Evolutionary conservation across 2,329 filamentous ascomycete genomes (phyloP), one percentile per base, ranked within the genome.

Genomic region (Blumeriella jaapii): DNA sequence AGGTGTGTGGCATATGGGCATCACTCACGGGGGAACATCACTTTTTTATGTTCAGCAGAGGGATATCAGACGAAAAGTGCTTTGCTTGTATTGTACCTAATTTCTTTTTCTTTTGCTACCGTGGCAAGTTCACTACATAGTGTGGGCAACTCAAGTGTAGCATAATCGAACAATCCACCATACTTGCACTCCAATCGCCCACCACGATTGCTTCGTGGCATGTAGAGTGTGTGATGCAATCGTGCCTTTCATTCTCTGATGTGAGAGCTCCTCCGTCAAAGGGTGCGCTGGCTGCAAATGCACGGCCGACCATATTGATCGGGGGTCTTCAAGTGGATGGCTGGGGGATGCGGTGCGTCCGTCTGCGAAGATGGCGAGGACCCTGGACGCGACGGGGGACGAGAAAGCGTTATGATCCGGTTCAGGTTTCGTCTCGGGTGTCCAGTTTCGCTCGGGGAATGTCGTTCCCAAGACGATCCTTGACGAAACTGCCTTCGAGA

Each of bases 351-450:
- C n/a, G n/a, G n/a, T n/a, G n/a, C n/a, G n/a, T n/a, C n/a, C n/a
- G n/a, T n/a, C n/a, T n/a, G n/a, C n/a, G n/a, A n/a, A n/a, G n/a
- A n/a, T n/a, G n/a, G n/a, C n/a, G n/a, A n/a, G n/a, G n/a, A n/a
- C n/a, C n/a, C n/a, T n/a, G n/a, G n/a, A n/a, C n/a, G n/a, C n/a
- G n/a, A n/a, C n/a, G n/a, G n/a, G n/a, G n/a, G n/a, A n/a, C n/a
- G n/a, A n/a, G n/a, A n/a, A n/a, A n/a, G n/a, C n/a, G n/a, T n/a
- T n/a, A n/a, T n/a, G n/a, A n/a, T 10, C 7, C 7, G 22, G 9
- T 17, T 54, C 52, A 55, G 39, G 53, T 55, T 32, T 52, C 47
- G 19, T 55, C 51, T 17, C 44, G 40, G 17, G 55, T 42, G 14
- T 49, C 42, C 5, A 55, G 44, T 14, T 38, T 33, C 4, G 47